These are phyloP conservation scores for Aureobasidium sp. DNA, from an alignment of 2,329 filamentous ascomycete species.

Conservation along the genomic window DNA sequence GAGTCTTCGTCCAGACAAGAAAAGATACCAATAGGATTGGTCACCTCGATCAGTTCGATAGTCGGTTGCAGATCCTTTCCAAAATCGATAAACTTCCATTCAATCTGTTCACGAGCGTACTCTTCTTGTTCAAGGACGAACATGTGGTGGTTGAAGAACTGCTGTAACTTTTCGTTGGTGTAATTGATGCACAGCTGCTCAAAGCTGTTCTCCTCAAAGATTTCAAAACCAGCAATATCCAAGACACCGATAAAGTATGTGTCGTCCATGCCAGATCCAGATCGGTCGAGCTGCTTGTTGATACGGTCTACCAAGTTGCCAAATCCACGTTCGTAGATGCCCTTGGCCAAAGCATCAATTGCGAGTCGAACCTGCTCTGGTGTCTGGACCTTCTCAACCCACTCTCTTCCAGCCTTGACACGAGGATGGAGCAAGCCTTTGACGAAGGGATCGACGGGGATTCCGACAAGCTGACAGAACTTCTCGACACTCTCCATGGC, in stretches of 20 bases:
- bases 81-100: conserved; percentile 99
- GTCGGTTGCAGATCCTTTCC: conserved; percentile 94
- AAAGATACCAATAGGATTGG: conserved; percentile 97
- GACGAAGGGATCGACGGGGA: conserved; percentile 76
- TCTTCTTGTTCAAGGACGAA: conserved; percentile 98
- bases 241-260: conserved; percentile 95
- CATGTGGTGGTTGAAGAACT: conserved; percentile 99
- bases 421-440: conserved; percentile 84
- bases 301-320: conserved; percentile 87
- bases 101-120: conserved; percentile 93
- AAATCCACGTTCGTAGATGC: conserved; percentile 95
- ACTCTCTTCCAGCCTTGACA: conserved; percentile 92
- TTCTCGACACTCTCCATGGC: conserved; percentile 67
- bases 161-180: conserved; percentile 97
- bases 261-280: conserved; percentile 74
- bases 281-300: conserved; percentile 85
- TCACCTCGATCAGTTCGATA: conserved; percentile 90
- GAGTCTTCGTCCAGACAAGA: conserved; percentile 96
- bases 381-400: conserved; percentile 97
- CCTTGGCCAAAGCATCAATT: conserved; percentile 87
- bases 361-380: conserved; percentile 89
- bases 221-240: conserved; percentile 98
- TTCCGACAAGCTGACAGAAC: conserved; percentile 77
- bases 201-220: conserved; percentile 97
- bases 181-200: conserved; percentile 99